phyloP scores from a whole-genome alignment of 192 early-diverging fungal genomes.

The Rhizophagus sp. region DNA sequence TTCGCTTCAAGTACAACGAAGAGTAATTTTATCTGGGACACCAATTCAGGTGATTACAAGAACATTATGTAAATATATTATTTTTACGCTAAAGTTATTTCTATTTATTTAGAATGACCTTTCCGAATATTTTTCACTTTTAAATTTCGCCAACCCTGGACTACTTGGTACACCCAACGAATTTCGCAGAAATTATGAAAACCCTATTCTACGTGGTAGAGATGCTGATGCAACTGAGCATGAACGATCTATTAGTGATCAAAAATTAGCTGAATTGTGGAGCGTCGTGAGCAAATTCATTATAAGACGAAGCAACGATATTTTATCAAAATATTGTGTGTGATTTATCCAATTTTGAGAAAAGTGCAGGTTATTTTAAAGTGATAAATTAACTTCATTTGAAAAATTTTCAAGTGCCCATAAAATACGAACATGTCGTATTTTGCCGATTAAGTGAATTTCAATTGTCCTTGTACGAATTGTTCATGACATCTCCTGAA shows the following conservation, averaged over 20 bases:
- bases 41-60: slow-evolving; percentile 69
- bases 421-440: slow-evolving; percentile 98
- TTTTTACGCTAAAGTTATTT: not conserved
- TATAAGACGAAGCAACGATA: slow-evolving; percentile 94
- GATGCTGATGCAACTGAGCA: slow-evolving; percentile 85
- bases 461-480: slow-evolving; percentile 81
- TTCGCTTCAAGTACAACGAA: slow-evolving; percentile 80
- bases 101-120: slow-evolving; percentile 66
- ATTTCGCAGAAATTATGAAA: slow-evolving; percentile 91
- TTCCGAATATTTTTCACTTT: slow-evolving; percentile 89
- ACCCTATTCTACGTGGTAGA: slow-evolving; percentile 91
- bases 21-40: slow-evolving; percentile 96
- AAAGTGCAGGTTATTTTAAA: not conserved
- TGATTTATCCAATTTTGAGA: not conserved
- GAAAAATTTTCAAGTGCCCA: slow-evolving; percentile 66
- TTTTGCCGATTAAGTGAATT: slow-evolving; percentile 82
- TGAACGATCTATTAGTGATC: slow-evolving; percentile 77
- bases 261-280: slow-evolving; percentile 83
- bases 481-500: slow-evolving; percentile 70
- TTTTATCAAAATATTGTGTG: slow-evolving; percentile 90
- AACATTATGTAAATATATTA: not conserved
- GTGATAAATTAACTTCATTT: not conserved
- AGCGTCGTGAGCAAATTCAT: slow-evolving; percentile 92
- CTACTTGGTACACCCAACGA: slow-evolving; percentile 84
- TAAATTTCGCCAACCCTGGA: slow-evolving; percentile 95